phyloP scores from a whole-genome alignment of 768 basidiomycete species.

The Suillus ampliporus region DNA sequence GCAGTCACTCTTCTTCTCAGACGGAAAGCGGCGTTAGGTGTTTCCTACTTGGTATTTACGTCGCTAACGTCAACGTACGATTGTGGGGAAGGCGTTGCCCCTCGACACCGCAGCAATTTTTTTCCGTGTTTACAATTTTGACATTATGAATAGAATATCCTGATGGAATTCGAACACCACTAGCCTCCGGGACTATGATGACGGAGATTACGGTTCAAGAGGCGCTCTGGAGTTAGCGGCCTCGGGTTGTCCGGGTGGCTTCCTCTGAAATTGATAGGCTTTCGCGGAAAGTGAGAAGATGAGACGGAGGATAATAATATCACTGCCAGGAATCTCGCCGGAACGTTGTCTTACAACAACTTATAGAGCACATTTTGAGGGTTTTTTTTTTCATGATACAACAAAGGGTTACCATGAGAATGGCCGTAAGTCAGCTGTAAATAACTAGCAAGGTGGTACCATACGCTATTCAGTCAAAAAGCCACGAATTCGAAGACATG shows the following conservation, averaged over 20 bases:
- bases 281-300: conserved; percentile 34
- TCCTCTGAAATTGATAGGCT: conserved; percentile 39
- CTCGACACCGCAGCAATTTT: conserved; percentile 2
- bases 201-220: conserved; percentile 43
- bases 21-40: conserved; percentile 6
- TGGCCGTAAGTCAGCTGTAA: conserved; percentile 27
- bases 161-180: neutral
- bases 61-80: conserved; percentile 5
- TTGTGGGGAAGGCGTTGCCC: conserved; percentile 7
- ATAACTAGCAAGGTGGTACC: conserved; percentile 13
- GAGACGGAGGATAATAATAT: conserved; percentile 28
- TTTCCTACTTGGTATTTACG: conserved; percentile 7
- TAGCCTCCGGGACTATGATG: conserved; percentile 15
- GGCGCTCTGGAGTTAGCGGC: conserved; percentile 34
- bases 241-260: conserved; percentile 14
- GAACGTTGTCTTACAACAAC: neutral
- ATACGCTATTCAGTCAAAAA: conserved; percentile 22
- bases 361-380: neutral
- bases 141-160: neutral
- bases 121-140: too few species aligned
- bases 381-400: neutral
- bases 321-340: neutral
- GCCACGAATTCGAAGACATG: conserved; percentile 20
- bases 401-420: conserved; percentile 19
- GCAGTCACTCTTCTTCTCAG: conserved; percentile 4